Evolutionary conservation across 768 basidiomycete genomes (phyloP), one percentile per base, ranked within the genome.

Genomic region (Boletus tylopilopsis): DNA sequence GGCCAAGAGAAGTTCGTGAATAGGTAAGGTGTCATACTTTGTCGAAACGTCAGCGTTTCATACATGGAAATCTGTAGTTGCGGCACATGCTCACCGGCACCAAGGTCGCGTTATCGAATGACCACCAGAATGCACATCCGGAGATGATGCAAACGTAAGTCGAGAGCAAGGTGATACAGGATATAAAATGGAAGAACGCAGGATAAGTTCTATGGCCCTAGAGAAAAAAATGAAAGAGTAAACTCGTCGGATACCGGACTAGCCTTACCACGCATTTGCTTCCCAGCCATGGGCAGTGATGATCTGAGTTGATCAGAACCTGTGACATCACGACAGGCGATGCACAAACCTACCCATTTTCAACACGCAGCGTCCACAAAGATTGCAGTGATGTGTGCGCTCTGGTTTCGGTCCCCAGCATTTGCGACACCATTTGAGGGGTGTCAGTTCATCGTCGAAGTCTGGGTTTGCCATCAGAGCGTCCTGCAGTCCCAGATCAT

Each of bases 241-340:
- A 40, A 23, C 45, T 32, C 7, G 23, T 38, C 6, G 8, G 11
- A 44, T 16, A 15, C 34, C 9, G 16, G 27, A 3, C 18, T 18
- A 10, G 19, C 60, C 85, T 64, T 63, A 88, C 89, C 50, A 93
- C 78, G 65, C 90, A 93, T 62, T 75, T 84, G 39, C 76, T 70
- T 32, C 83, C 90, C 21, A 92, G 69, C 90, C 90, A 93, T 6
- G 84, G 86, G 62, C 90, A 93, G 60, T 93, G 90, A 59, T 92
- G 90, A 64, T 93, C 89, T 91, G 57, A 46, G n/a, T 38, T 46
- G 44, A 39, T 58, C 36, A 64, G 54, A 16, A 29, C 22, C 15
- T 27, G 16, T 32, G 12, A 42, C 32, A 30, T n/a, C 21, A 8
- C 6, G 43, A 23, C 6, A 45, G 18, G 15, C 8, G 16, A 37